Percentiles rank a stretch among this genome's conserved stretches.
phyloP scores from a whole-genome alignment of 257 asterid genomes.

The Petunia axillaris region DNA sequence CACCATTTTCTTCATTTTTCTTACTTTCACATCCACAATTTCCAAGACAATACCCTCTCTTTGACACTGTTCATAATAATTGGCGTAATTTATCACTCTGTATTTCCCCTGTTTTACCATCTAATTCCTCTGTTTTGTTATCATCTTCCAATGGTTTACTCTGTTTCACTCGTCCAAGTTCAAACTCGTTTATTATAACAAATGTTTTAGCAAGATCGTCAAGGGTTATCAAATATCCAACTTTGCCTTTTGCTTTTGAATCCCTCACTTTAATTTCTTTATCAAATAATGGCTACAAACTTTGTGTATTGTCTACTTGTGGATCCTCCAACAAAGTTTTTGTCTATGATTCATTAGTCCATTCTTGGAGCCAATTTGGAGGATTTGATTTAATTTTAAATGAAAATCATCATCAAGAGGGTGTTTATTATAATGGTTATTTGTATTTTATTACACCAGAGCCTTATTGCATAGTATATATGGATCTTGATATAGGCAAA shows the following conservation, averaged over 20 bases:
- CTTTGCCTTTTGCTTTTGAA: slow-evolving; percentile 45
- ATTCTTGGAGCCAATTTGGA: slow-evolving; percentile 43
- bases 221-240: slow-evolving; percentile 52
- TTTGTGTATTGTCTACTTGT: slow-evolving; percentile 46
- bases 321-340: slow-evolving; percentile 46
- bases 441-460: slow-evolving; percentile 59
- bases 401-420: slow-evolving; percentile 49
- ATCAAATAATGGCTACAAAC: slow-evolving; percentile 36
- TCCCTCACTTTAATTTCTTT: slow-evolving; percentile 48
- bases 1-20: slow-evolving; percentile 57
- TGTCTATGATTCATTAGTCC: slow-evolving; percentile 44
- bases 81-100: slow-evolving; percentile 53
- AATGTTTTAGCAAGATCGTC: slow-evolving; percentile 49
- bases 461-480: slow-evolving; percentile 45
- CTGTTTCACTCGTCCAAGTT: slow-evolving; percentile 46
- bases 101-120: slow-evolving; percentile 40
- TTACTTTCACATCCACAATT: slow-evolving; percentile 72
- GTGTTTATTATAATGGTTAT: slow-evolving; percentile 42
- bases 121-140: slow-evolving; percentile 37
- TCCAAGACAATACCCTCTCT: slow-evolving; percentile 42
- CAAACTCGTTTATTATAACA: slow-evolving; percentile 47
- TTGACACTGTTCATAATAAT: slow-evolving; percentile 45
- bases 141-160: slow-evolving; percentile 60
- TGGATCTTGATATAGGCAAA: slow-evolving; percentile 48
- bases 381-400: slow-evolving; percentile 39